Base-by-base conservation (phyloP, 805 yeast species). In the Myxozyma udenii region DNA sequence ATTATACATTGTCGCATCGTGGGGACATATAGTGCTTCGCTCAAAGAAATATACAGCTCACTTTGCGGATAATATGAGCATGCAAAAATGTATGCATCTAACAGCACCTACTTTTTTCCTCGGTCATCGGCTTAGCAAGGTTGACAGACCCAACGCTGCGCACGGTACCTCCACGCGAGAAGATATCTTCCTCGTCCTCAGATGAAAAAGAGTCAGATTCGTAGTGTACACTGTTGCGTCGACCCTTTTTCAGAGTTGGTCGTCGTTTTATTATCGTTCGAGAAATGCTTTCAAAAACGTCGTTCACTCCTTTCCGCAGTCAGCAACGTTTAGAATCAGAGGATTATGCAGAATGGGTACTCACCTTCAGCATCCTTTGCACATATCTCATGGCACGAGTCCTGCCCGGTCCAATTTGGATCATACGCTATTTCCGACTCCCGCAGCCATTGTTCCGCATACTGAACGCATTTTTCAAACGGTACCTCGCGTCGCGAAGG, bases 401-500 rank as follows among this genome's bases (percentile, higher is more conserved):
- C 62, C 14, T 61, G 58, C 11, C 63, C 63, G n/a, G 52, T 44
- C 59, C 59, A 54, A 16, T n/a, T 4, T 11, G 58, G 58, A 28
- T 46, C 36, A 16, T 39, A 30, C 3, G 28, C 42, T 12, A 36
- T 39, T 25, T 54, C 61, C 50, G 41, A 38, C 39, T 35, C 64
- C 53, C 47, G 58, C 59, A 46, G 59, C 53, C 62, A 48, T 44
- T 61, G 40, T 36, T 61, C 51, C 16, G 69, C 70, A 46, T 61
- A 66, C 26, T 61, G 63, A 25, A 66, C 62, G 50, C 70, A 66
- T 11, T 61, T 58, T 46, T 66, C 70, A 47, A 64, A 66, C 48
- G 70, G 66, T 25, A 66, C 70, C 51, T 66, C 62, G 4, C 70
- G 63, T 38, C 59, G 46, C 6, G 66, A 54, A 19, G 69, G 69